phyloP scores from a whole-genome alignment of 257 asterid species.

The Solanum rostratum region DNA sequence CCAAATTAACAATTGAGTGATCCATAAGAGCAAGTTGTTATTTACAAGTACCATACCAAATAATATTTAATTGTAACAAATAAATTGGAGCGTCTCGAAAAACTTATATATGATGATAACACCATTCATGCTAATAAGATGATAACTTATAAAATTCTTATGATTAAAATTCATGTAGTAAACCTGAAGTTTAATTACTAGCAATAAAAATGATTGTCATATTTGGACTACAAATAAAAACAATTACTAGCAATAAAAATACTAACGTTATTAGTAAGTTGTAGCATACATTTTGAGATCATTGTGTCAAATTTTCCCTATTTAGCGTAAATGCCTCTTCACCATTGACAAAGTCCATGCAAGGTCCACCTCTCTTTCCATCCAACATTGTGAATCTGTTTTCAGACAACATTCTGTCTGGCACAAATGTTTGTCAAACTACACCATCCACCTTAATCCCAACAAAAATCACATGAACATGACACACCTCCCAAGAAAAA shows the following conservation, averaged over 20 bases:
- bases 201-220: background rate
- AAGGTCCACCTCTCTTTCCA: conserved; percentile 22
- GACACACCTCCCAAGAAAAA: conserved; percentile 23
- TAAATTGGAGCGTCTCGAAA: background rate
- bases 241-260: too few species aligned
- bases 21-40: background rate
- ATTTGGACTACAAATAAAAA: background rate
- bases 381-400: conserved; percentile 2
- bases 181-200: background rate
- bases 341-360: conserved; percentile 16
- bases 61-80: background rate
- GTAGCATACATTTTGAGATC: too few species aligned
- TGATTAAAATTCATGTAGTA: background rate
- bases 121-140: background rate
- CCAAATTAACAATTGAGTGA: background rate
- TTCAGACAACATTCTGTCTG: conserved; percentile 7
- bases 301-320: too few species aligned
- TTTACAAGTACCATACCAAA: background rate
- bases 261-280: too few species aligned
- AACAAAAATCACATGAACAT: conserved; percentile 20
- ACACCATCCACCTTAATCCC: background rate
- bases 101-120: background rate
- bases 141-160: background rate
- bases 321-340: conserved; percentile 14
- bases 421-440: conserved; percentile 22